A percentile compares a stretch with the other conserved stretches of the same genome.
Conservation (phyloP, 108 stramenopile species). For the Cyclostephanos invisitatus region DNA sequence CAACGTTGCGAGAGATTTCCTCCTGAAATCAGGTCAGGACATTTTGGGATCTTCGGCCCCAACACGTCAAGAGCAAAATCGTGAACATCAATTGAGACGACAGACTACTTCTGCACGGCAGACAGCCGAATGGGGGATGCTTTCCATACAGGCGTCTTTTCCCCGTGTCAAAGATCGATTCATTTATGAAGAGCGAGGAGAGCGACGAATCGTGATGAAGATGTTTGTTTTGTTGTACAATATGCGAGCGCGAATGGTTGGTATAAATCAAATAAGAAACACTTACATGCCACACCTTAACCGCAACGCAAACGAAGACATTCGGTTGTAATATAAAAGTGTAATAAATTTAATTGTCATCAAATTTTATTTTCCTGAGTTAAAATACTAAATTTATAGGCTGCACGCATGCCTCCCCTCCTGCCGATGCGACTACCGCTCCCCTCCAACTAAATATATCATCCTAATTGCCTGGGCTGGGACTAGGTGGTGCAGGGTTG, state of each 20-base stretch:
- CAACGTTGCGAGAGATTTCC: background rate
- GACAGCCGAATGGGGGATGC: conserved; percentile 47
- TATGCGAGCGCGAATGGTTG: conserved; percentile 16
- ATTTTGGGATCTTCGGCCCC: conserved; percentile 2
- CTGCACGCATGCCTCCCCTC: background rate
- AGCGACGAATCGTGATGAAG: conserved; percentile 15
- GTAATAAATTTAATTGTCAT: background rate
- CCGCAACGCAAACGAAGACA: conserved; percentile 15
- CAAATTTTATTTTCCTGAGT: background rate
- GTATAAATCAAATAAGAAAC: conserved; percentile 41
- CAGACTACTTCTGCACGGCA: conserved; percentile 12
- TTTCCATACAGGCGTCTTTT: conserved; percentile 37
- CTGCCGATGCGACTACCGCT: background rate
- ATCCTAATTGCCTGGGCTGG: background rate
- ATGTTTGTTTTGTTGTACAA: conserved; percentile 28
- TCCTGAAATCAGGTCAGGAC: conserved; percentile 31
- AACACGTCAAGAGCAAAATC: background rate
- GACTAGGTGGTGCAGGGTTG: background rate
- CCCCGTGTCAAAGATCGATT: conserved; percentile 39
- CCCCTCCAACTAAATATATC: background rate
- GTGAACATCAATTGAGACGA: background rate
- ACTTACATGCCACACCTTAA: conserved; percentile 23
- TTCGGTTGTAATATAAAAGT: background rate
- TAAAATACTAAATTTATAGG: background rate
- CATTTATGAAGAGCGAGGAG: conserved; percentile 37